Conservation (phyloP, 2,329 filamentous ascomycete species). For the Cercospora zeae-maydis region DNA sequence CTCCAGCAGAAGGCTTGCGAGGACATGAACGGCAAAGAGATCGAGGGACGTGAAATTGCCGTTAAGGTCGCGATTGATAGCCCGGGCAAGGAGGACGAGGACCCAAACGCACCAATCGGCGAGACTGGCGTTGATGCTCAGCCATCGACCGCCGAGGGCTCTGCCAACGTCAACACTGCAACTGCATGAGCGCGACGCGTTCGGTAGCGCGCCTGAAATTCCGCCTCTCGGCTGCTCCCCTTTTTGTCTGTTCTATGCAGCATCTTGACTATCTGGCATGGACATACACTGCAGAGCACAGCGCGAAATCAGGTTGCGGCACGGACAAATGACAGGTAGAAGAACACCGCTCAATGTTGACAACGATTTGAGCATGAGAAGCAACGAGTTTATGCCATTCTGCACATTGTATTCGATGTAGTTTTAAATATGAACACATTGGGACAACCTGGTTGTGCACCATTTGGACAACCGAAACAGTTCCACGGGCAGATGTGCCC, state of each 20-base stretch:
- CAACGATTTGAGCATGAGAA: conserved; percentile 23
- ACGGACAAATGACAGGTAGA: conserved; percentile 19
- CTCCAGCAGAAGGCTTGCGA: conserved; percentile 92
- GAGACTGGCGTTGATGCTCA: conserved; percentile 31
- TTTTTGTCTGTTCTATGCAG: conserved; percentile 15
- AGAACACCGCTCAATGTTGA: conserved; percentile 18
- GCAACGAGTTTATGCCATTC: conserved; percentile 21
- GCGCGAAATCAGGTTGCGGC: conserved; percentile 12
- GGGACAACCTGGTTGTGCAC: conserved; percentile 8
- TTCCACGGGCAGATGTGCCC: conserved; percentile 2
- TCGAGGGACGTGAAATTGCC: conserved; percentile 96
- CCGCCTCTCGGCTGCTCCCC: conserved; percentile 15
- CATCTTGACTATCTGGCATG: conserved; percentile 27
- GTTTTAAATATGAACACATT: conserved; percentile 21
- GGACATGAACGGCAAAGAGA: conserved; percentile 99
- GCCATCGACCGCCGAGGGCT: conserved; percentile 37
- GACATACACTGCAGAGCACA: conserved; percentile 20
- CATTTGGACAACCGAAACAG: not conserved
- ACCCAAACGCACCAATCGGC: conserved; percentile 47
- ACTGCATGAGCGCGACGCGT: conserved; percentile 22
- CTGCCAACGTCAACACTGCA: conserved; percentile 33
- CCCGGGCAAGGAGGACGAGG: conserved; percentile 95
- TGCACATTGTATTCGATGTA: conserved; percentile 29
- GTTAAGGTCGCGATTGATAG: conserved; percentile 99
- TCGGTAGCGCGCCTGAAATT: conserved; percentile 5